Conservation (phyloP, 2,329 filamentous ascomycete genomes). For the Phyllosticta citribraziliensis region DNA sequence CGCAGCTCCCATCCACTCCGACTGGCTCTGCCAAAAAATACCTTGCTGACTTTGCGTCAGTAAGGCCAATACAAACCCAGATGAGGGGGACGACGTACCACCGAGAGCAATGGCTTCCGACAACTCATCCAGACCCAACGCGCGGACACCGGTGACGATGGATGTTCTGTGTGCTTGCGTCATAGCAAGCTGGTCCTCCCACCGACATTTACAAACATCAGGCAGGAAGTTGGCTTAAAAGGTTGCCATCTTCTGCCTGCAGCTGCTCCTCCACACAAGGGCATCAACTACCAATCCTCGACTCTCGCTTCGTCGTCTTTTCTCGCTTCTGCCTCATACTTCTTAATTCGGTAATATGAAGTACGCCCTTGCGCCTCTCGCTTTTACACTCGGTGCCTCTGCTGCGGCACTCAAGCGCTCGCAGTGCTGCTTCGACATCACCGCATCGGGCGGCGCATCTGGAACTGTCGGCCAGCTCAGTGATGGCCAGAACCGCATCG, state of each 20-base stretch:
- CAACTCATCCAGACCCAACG: neutral
- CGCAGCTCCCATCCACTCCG: neutral
- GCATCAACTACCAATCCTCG: neutral
- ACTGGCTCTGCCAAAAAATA: neutral
- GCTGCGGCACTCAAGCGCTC: slow-evolving; percentile 12
- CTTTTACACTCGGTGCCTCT: slow-evolving; percentile 15
- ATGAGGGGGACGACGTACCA: neutral
- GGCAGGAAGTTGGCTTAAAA: neutral
- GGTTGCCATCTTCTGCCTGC: neutral
- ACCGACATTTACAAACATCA: neutral
- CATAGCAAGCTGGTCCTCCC: neutral
- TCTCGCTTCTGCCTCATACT: neutral
- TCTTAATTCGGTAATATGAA: slow-evolving; percentile 14
- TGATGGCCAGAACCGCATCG: slow-evolving; percentile 54
- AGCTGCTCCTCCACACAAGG: neutral
- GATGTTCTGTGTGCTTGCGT: neutral
- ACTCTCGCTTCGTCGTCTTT: neutral
- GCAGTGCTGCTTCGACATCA: slow-evolving; percentile 42
- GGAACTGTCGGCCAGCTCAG: slow-evolving; percentile 50
- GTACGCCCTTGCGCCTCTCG: slow-evolving; percentile 13
- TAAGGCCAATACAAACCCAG: neutral
- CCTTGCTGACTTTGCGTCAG: neutral
- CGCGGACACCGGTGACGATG: neutral
- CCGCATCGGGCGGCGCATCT: slow-evolving; percentile 38
- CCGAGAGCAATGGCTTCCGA: neutral